Conservation (phyloP, 305 asterid species). For the Fraxinus dipetala region DNA sequence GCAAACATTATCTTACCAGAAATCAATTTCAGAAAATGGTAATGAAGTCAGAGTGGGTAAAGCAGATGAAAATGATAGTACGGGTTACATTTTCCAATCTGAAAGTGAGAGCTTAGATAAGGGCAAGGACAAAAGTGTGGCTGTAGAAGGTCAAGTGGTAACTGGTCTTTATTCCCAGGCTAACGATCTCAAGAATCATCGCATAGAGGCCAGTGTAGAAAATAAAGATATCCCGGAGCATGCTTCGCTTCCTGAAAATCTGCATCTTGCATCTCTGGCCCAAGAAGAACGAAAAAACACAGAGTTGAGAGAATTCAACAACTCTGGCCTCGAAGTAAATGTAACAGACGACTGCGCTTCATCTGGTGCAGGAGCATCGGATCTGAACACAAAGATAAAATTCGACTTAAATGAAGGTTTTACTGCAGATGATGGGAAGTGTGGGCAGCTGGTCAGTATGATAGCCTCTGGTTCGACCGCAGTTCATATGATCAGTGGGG, state of each 20-base stretch:
- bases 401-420: conserved; percentile 88
- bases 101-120: conserved; percentile 26
- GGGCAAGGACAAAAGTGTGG: conserved; percentile 18
- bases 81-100: conserved; percentile 21
- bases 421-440: conserved; percentile 64
- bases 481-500: conserved; percentile 40
- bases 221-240: conserved; percentile 17
- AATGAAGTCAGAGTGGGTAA: conserved; percentile 26
- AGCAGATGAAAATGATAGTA: conserved; percentile 26
- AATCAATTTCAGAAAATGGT: conserved; percentile 23
- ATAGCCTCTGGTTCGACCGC: conserved; percentile 32
- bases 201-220: conserved; percentile 19
- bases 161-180: conserved; percentile 25
- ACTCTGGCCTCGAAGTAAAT: conserved; percentile 27
- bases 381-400: conserved; percentile 40
- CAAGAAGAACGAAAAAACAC: conserved; percentile 29
- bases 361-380: conserved; percentile 28
- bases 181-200: conserved; percentile 25
- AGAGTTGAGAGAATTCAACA: conserved; percentile 28
- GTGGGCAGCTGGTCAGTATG: conserved; percentile 42
- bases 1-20: conserved; percentile 22
- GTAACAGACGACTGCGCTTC: conserved; percentile 32
- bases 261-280: conserved; percentile 20
- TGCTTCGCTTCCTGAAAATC: conserved; percentile 16
- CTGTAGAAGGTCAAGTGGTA: conserved; percentile 20